Conservation (phyloP, 2,329 filamentous ascomycete species). For the Neonectria coccinea region DNA sequence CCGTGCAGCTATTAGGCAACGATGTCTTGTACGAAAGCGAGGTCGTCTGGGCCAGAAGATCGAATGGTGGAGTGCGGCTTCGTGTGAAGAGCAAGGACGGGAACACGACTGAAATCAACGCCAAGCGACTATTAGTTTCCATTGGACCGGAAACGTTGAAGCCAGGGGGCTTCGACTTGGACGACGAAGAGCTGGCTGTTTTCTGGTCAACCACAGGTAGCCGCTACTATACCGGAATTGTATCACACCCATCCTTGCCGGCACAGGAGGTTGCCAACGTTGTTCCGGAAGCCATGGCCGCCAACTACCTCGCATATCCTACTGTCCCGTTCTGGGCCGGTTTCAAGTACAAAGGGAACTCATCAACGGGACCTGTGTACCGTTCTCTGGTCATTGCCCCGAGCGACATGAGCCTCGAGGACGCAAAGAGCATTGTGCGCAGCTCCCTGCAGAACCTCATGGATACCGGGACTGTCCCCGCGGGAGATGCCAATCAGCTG, state of each 20-base stretch:
- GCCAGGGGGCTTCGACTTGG: background rate
- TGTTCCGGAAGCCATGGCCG: background rate
- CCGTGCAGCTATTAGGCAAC: background rate
- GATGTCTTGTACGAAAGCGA: background rate
- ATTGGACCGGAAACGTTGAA: background rate
- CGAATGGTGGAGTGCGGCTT: background rate
- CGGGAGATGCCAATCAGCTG: background rate
- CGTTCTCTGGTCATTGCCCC: background rate
- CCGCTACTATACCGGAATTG: background rate
- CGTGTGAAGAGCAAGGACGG: background rate
- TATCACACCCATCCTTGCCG: background rate
- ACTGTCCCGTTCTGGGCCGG: background rate
- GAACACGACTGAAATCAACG: background rate
- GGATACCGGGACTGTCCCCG: background rate
- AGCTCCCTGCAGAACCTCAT: background rate
- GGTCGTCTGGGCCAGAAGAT: background rate
- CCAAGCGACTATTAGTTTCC: background rate
- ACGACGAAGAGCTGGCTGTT: background rate
- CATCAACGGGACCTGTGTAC: background rate
- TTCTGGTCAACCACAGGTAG: background rate
- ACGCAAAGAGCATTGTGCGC: background rate
- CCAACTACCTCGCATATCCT: background rate
- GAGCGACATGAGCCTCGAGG: background rate
- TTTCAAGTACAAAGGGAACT: slow-evolving; percentile 1
- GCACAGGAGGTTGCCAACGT: background rate